Conservation (phyloP, 257 asterid species). For the Capsicum rhomboideum region DNA sequence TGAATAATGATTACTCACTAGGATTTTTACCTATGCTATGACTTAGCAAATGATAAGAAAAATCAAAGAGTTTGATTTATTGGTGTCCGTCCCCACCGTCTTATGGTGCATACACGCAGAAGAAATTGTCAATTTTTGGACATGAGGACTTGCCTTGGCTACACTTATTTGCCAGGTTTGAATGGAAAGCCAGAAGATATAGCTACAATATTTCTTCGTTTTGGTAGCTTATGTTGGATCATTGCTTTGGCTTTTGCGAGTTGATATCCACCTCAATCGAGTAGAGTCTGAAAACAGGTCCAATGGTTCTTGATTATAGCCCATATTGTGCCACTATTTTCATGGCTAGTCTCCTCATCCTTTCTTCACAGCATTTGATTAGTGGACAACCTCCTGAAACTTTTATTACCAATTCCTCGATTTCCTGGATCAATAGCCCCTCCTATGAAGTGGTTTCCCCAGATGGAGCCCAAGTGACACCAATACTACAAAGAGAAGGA, state of each 20-base stretch:
- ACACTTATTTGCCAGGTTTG: not conserved
- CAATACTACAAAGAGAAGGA: not conserved
- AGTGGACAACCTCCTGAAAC: not conserved
- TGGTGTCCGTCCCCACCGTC: not conserved
- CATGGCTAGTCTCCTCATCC: not conserved
- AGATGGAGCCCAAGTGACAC: not conserved
- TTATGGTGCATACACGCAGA: not conserved
- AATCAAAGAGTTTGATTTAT: not conserved
- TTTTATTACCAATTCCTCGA: not conserved
- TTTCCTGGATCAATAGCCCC: not conserved
- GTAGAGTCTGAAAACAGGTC: not conserved
- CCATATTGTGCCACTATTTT: not conserved
- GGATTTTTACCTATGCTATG: not conserved
- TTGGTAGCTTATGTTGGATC: not conserved
- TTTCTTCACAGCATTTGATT: not conserved
- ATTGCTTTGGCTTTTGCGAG: not conserved
- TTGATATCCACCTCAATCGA: not conserved
- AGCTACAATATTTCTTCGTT: not conserved
- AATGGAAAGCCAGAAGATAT: not conserved
- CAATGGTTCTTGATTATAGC: not conserved
- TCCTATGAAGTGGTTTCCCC: not conserved
- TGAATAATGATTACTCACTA: not conserved
- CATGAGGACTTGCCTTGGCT: not conserved
- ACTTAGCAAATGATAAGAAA: not conserved
- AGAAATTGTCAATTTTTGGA: not conserved